Conservation (phyloP, 176 grass and related monocot species). For the Eleusine indica region DNA sequence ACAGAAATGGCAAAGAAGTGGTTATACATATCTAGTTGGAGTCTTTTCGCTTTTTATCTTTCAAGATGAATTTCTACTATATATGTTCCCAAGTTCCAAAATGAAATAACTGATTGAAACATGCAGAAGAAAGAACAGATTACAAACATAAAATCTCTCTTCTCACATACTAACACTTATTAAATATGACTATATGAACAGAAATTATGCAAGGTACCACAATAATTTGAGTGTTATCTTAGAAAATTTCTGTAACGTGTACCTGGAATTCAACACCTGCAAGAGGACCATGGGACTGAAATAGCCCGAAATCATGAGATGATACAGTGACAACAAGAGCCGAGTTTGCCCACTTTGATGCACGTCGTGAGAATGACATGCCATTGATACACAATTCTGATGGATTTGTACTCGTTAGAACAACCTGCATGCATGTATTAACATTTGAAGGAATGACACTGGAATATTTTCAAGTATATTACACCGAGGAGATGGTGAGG, state of each 20-base stretch:
- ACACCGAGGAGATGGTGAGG: neutral
- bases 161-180: neutral
- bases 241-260: conserved; percentile 25
- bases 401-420: conserved; percentile 91
- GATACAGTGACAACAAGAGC: conserved; percentile 91
- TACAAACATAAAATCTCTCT: neutral
- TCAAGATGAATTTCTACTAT: neutral
- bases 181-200: neutral
- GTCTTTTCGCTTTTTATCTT: neutral
- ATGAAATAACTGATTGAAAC: neutral
- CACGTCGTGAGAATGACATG: conserved; percentile 91
- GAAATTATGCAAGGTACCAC: neutral
- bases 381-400: conserved; percentile 95
- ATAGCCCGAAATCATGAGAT: conserved; percentile 75
- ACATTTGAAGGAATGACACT: conserved; percentile 23
- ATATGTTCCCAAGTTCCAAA: conserved; percentile 3
- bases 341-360: conserved; percentile 96
- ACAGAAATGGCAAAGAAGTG: neutral
- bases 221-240: conserved; percentile 33
- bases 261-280: conserved; percentile 98
- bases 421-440: conserved; percentile 67
- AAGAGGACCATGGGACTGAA: conserved; percentile 72
- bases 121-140: neutral
- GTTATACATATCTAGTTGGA: conserved; percentile 20
- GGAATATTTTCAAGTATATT: conserved; percentile 4